These are phyloP conservation scores for Pseudocercospora macadamiae DNA, from an alignment of 2,329 filamentous ascomycete species.

Conservation along the genomic window DNA sequence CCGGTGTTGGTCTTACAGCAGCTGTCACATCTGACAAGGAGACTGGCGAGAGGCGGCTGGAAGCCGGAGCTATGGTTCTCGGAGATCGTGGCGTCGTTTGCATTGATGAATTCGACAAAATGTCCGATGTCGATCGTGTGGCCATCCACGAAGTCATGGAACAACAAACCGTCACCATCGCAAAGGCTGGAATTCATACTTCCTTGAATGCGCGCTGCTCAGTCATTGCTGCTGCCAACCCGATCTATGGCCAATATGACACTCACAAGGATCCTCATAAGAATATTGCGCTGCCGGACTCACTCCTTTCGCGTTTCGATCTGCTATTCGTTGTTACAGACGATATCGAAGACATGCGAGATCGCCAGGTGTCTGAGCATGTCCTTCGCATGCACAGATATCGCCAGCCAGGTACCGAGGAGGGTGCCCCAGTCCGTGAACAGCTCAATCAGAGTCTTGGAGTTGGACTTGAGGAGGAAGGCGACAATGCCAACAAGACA, in stretches of 20 bases:
- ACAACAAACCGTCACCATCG: constrained; percentile 98
- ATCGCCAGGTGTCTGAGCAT: constrained; percentile 91
- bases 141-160: constrained; percentile 99
- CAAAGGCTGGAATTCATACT: constrained; percentile 97
- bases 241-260: constrained; percentile 97
- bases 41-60: constrained; percentile 89
- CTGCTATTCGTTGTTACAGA: constrained; percentile 96
- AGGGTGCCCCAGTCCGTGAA: constrained; percentile 91
- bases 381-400: constrained; percentile 97
- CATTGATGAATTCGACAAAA: constrained; percentile 99
- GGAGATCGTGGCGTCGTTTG: constrained; percentile 96
- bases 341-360: constrained; percentile 91
- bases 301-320: constrained; percentile 96
- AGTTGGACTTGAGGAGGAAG: constrained; percentile 78
- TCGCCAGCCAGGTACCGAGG: constrained; percentile 87
- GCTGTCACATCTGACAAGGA: constrained; percentile 97
- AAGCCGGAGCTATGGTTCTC: constrained; percentile 98
- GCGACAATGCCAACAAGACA: constrained; percentile 68
- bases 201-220: constrained; percentile 95
- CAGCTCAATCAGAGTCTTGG: constrained; percentile 81
- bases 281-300: constrained; percentile 96
- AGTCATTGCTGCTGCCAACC: constrained; percentile 94
- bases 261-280: constrained; percentile 98
- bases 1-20: constrained; percentile 94
- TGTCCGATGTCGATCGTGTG: constrained; percentile 97